Conservation (phyloP, 495 filamentous ascomycete genomes). For the Letharia lupina region DNA sequence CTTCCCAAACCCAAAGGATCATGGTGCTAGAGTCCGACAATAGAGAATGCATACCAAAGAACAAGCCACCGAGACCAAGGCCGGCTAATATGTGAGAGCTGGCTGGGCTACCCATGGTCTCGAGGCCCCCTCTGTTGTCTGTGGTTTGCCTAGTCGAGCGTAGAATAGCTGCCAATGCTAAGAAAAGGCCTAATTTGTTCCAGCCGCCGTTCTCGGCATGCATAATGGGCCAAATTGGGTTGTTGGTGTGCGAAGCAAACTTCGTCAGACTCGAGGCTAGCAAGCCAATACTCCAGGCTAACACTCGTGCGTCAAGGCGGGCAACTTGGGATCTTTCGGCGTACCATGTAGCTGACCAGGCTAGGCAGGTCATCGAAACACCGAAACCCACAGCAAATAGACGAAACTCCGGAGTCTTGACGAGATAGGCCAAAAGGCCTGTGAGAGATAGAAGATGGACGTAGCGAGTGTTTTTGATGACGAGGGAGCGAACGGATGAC, state of each 20-base stretch:
- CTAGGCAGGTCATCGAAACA: slow-evolving; percentile 66
- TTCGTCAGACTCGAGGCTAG: slow-evolving; percentile 81
- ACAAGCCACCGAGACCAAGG: slow-evolving; percentile 69
- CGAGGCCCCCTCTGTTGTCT: slow-evolving; percentile 44
- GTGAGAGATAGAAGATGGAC: slow-evolving; percentile 67
- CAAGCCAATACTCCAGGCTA: slow-evolving; percentile 74
- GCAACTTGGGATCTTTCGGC: slow-evolving; percentile 65
- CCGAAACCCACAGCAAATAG: slow-evolving; percentile 74
- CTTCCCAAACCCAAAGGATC: slow-evolving; percentile 99
- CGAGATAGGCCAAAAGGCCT: slow-evolving; percentile 71
- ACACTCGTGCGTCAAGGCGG: slow-evolving; percentile 70
- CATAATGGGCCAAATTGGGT: slow-evolving; percentile 94
- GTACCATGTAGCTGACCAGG: slow-evolving; percentile 73
- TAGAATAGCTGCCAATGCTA: slow-evolving; percentile 68
- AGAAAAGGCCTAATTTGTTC: slow-evolving; percentile 72
- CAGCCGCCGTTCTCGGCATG: slow-evolving; percentile 81
- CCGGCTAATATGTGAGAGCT: slow-evolving; percentile 67
- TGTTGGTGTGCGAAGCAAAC: slow-evolving; percentile 93
- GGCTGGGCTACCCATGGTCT: slow-evolving; percentile 40
- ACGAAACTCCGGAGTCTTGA: slow-evolving; percentile 63
- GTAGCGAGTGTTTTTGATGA: slow-evolving; percentile 57
- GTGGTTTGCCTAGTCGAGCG: slow-evolving; percentile 54
- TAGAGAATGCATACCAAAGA: slow-evolving; percentile 89
- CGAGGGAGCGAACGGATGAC: slow-evolving; percentile 54
- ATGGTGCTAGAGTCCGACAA: slow-evolving; percentile 97